Evolutionary conservation across 305 asterid species (phyloP), one percentile per base, ranked within the genome.

Genomic region (Solanum hybrid): DNA sequence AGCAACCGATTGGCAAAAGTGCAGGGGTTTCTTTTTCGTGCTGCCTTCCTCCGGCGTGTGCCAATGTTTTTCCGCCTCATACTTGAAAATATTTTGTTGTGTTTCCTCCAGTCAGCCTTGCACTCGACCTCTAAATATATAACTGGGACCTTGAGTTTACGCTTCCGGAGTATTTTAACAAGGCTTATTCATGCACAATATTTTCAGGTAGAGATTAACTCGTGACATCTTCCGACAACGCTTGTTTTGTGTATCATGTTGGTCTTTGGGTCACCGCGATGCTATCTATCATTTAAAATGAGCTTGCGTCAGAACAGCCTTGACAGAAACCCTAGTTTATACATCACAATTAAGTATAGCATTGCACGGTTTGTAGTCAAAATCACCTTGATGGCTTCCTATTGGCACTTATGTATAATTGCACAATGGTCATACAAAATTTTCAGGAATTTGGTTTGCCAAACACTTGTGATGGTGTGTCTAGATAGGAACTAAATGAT

Each of bases 1-100:
- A 97, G 99, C 96, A 97, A 97, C 93, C 95, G 99, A 95, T 92
- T 97, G 89, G 99, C 99, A 87, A 97, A 96, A 94, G 99, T 97
- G 81, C 99, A 97, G 93, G 99, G 99, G 51, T 96, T 97, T 93
- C 96, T 97, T 91, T 97, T 97, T 92, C 99, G 99, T 90, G 90
- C 98, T 87, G 99, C 98, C 80, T 97, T 97, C 93, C 99, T 97
- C 88, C 98, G 99, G 75, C 99, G 99, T 36, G 98, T 97, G 87
- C 99, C 98, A 5, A 92, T 94, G 69, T 97, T 97, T 94, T 87
- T 96, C 89, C 98, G 98, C 73, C 98, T 97, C 93, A 97, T 97
- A 90, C 92, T 96, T 90, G 99, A 97, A 93, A 96, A 97, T 91
- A 95, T 97, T 86, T 24, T 96, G 79, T 95, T 97, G 90, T 97